These are phyloP conservation scores for Paecilomyces variotii DNA, from an alignment of 2,329 filamentous ascomycete genomes.

Conservation along the genomic window DNA sequence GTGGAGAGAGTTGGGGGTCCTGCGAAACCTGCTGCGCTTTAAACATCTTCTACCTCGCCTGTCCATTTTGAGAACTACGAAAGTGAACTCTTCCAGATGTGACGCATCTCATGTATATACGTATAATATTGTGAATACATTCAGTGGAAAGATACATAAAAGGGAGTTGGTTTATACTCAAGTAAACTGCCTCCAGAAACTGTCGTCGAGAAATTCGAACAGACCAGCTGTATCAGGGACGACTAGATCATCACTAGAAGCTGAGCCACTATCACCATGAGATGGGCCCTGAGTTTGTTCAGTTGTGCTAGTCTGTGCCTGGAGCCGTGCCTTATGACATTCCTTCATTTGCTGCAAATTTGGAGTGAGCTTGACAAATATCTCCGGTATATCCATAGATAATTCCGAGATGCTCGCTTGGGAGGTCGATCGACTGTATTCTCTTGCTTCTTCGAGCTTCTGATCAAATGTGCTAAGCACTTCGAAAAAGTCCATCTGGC, in stretches of 20 bases:
- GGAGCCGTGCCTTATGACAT: neutral
- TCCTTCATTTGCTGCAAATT: neutral
- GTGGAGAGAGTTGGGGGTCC: no score
- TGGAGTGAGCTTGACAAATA: neutral
- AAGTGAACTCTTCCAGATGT: no score
- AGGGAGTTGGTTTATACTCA: neutral
- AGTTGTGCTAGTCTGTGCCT: neutral
- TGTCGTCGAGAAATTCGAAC: neutral
- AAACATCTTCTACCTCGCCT: no score
- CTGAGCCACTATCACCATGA: neutral
- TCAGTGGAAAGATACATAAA: neutral
- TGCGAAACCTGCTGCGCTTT: no score
- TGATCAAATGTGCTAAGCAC: constrained; percentile 8
- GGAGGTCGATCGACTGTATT: neutral
- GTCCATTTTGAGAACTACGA: no score
- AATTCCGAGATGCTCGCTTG: neutral
- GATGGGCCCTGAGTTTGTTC: neutral
- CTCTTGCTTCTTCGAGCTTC: constrained; percentile 14
- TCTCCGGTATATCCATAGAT: neutral
- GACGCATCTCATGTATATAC: neutral
- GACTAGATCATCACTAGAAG: neutral
- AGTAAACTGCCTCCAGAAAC: neutral
- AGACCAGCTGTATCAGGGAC: neutral
- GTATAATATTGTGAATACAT: neutral
- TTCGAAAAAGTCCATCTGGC: constrained; percentile 12